Evolutionary conservation across 176 grass and related monocot genomes (phyloP).

Genomic region (Musa troglodytarum): DNA sequence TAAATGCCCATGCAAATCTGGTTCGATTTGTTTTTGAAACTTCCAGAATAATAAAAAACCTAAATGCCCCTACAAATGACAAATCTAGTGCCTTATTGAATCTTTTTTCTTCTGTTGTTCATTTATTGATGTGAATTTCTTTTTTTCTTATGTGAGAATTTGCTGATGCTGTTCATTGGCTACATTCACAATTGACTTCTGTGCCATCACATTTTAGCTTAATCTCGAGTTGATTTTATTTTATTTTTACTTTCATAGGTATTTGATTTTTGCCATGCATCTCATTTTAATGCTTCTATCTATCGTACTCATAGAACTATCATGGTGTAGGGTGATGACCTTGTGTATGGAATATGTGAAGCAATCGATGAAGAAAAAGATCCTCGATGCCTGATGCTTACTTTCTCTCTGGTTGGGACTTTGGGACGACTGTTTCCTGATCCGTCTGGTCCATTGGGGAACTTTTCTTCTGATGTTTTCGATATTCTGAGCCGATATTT

Average conservation of each 20-base stretch:
- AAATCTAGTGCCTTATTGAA: no score
- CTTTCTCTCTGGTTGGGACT: slow-evolving; percentile 58
- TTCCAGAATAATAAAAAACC: no score
- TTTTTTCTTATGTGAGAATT: no score
- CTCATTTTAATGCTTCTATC: slow-evolving; percentile 15
- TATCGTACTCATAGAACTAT: slow-evolving; percentile 25
- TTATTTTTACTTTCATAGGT: neutral
- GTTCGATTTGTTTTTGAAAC: no score
- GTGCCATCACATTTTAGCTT: no score
- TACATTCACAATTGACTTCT: no score
- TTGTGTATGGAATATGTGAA: slow-evolving; percentile 54
- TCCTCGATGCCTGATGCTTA: slow-evolving; percentile 69
- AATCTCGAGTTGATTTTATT: no score
- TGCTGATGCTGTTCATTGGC: no score
- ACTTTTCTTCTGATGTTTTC: slow-evolving; percentile 57
- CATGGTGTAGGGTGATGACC: slow-evolving; percentile 55
- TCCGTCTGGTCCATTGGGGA: slow-evolving; percentile 44
- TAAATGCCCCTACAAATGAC: no score
- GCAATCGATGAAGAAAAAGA: slow-evolving; percentile 90
- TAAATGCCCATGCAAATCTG: no score
- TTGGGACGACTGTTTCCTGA: slow-evolving; percentile 50
- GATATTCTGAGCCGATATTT: slow-evolving; percentile 89
- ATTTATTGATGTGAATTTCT: no score
- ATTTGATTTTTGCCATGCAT: slow-evolving; percentile 8
- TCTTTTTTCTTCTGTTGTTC: no score